These are phyloP conservation scores for Phoma sp. DNA, from an alignment of 2,329 filamentous ascomycete species.

Conservation along the genomic window DNA sequence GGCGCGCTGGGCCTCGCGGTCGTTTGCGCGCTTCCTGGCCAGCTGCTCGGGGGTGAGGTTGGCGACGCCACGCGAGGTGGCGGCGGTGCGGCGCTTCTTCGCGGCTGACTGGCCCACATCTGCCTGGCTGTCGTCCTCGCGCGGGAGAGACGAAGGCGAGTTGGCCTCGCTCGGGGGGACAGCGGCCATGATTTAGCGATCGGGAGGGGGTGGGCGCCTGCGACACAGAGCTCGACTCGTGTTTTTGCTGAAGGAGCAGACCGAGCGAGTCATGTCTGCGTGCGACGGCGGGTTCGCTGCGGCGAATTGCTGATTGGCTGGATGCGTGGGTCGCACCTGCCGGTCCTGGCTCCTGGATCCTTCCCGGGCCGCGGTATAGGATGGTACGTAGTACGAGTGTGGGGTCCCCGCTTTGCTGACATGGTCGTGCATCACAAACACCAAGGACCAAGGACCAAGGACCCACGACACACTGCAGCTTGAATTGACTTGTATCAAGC, in stretches of 20 bases:
- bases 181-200: slow-evolving; percentile 24
- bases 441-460: too few relatives aligned
- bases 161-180: slow-evolving; percentile 28
- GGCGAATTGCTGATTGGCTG: neutral
- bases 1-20: slow-evolving; percentile 83
- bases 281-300: too few relatives aligned
- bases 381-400: neutral
- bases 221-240: slow-evolving; percentile 9
- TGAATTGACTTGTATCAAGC: neutral
- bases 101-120: slow-evolving; percentile 19
- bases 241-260: slow-evolving; percentile 1
- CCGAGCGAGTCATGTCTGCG: slow-evolving; percentile 10
- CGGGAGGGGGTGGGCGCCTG: slow-evolving; percentile 2
- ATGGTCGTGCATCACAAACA: slow-evolving; percentile 5
- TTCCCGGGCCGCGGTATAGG: too few relatives aligned
- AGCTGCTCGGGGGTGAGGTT: slow-evolving; percentile 88
- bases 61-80: slow-evolving; percentile 74
- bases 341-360: neutral
- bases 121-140: slow-evolving; percentile 23
- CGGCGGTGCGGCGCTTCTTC: slow-evolving; percentile 47
- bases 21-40: slow-evolving; percentile 88
- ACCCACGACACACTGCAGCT: neutral
- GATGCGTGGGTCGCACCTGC: neutral
- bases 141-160: slow-evolving; percentile 20
- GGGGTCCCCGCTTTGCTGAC: slow-evolving; percentile 15